Percentiles rank a stretch among this genome's conserved stretches.
phyloP scores from a whole-genome alignment of 2,329 filamentous ascomycete species.

The Sclerotinia trifoliorum region DNA sequence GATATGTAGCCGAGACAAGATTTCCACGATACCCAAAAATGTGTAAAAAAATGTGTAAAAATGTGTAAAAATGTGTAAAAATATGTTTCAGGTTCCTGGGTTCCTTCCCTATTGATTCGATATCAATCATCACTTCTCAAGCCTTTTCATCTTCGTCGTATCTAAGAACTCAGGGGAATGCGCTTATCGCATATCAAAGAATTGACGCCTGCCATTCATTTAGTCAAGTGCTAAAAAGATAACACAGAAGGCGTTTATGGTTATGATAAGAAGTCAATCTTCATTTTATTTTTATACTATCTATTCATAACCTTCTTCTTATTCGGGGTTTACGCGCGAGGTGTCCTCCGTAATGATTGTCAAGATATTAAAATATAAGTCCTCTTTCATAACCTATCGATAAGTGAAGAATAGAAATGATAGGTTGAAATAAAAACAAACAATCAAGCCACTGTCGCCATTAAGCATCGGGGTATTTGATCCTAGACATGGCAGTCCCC shows the following conservation, averaged over 20 bases:
- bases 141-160: background rate
- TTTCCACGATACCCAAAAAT: background rate
- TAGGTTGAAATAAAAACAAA: background rate
- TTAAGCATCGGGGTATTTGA: background rate
- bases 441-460: constrained; percentile 5
- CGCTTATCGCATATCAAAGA: constrained; percentile 1
- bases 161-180: background rate
- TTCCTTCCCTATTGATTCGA: background rate
- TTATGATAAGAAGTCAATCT: background rate
- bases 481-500: background rate
- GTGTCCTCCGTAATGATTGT: background rate
- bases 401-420: background rate
- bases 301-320: background rate
- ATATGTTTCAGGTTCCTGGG: background rate
- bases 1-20: background rate
- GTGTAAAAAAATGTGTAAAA: background rate
- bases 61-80: too few species aligned
- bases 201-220: background rate
- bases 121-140: background rate
- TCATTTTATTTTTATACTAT: background rate
- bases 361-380: background rate
- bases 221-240: background rate
- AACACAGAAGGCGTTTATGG: background rate
- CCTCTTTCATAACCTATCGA: background rate
- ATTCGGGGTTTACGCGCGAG: too few species aligned